phyloP scores from a whole-genome alignment of 805 yeast genomes.

The Kodamaea fukazawae region DNA sequence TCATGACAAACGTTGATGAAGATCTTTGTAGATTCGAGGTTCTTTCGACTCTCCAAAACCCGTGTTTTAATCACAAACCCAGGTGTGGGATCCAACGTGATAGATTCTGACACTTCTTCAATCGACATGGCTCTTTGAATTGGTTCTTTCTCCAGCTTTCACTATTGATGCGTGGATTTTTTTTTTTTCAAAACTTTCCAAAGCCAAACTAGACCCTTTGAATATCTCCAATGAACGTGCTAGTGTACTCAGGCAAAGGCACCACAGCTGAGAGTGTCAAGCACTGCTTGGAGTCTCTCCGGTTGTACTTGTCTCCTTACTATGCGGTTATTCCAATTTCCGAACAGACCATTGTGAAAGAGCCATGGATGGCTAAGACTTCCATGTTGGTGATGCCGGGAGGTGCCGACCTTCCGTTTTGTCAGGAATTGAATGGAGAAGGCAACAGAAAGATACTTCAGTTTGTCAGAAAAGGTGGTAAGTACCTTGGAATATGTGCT shows the following conservation, averaged over 20 bases:
- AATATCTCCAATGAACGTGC: slow-evolving; percentile 38
- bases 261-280: slow-evolving; percentile 83
- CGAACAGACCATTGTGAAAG: slow-evolving; percentile 59
- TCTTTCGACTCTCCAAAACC: slow-evolving; percentile 35
- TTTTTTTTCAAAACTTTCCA: slow-evolving; percentile 1
- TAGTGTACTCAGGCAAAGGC: slow-evolving; percentile 55
- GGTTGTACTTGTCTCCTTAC: slow-evolving; percentile 74
- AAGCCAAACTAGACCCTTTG: neutral
- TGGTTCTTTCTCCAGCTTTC: neutral
- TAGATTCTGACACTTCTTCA: slow-evolving; percentile 15
- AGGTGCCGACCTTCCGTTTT: slow-evolving; percentile 92
- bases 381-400: slow-evolving; percentile 87
- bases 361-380: slow-evolving; percentile 87
- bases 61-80: slow-evolving; percentile 73
- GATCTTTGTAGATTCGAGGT: slow-evolving; percentile 51
- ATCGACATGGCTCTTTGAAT: too few species aligned
- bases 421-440: slow-evolving; percentile 65
- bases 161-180: too few species aligned
- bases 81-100: slow-evolving; percentile 50
- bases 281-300: slow-evolving; percentile 74
- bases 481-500: slow-evolving; percentile 86
- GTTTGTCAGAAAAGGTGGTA: slow-evolving; percentile 77
- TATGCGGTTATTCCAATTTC: slow-evolving; percentile 81
- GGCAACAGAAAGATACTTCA: slow-evolving; percentile 61
- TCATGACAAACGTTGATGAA: slow-evolving; percentile 79